A percentile compares a stretch with the other conserved stretches of the same genome.
Evolutionary conservation across 495 filamentous ascomycete species (phyloP).

Genomic region (Neurospora tetrasperma): DNA sequence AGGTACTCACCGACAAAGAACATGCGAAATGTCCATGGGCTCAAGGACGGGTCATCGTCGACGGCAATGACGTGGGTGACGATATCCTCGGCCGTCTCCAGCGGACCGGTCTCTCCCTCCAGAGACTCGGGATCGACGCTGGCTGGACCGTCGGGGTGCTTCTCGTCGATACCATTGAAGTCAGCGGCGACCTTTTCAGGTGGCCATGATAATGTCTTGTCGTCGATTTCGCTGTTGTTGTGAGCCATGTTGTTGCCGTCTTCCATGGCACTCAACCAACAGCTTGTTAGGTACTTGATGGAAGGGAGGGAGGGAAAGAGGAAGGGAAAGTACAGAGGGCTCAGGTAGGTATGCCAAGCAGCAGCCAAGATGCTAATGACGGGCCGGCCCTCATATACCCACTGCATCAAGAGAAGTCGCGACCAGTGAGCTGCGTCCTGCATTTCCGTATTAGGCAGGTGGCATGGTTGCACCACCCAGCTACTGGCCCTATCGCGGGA

Average conservation of each 20-base stretch:
- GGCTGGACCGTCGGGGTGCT: background rate
- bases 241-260: background rate
- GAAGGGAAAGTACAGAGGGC: background rate
- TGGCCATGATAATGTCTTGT: background rate
- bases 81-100: slow-evolving; percentile 15
- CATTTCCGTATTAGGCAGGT: background rate
- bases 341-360: background rate
- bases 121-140: background rate
- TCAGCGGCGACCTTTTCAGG: background rate
- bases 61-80: slow-evolving; percentile 25
- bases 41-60: slow-evolving; percentile 24
- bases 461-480: background rate
- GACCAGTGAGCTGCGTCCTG: background rate
- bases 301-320: background rate
- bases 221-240: background rate
- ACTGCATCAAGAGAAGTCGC: background rate
- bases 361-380: background rate
- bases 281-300: background rate
- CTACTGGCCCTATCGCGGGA: background rate
- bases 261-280: background rate
- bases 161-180: background rate
- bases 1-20: slow-evolving; percentile 21
- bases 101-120: background rate
- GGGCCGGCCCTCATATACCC: background rate
- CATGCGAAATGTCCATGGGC: slow-evolving; percentile 24